phyloP scores from a whole-genome alignment of 1,284 basidiomycete genomes.

The Amylostereum areolatum region DNA sequence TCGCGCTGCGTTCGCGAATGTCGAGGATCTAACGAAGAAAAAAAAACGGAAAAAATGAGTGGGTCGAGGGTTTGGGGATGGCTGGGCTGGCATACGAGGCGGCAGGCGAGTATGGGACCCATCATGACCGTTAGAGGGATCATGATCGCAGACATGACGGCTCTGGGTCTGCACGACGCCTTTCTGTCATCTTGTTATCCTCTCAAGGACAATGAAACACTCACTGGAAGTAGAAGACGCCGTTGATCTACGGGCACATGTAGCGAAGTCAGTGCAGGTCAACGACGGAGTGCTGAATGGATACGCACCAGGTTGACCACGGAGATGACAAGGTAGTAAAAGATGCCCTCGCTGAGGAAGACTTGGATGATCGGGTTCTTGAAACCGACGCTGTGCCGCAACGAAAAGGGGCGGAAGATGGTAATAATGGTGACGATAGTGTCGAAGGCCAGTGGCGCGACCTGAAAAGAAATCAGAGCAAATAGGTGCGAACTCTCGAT shows the following conservation, averaged over 20 bases:
- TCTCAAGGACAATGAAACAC: background rate
- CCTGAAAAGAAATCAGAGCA: background rate
- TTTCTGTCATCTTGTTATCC: background rate
- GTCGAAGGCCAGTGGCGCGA: background rate
- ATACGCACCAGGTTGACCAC: background rate
- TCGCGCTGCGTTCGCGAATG: conserved; percentile 67
- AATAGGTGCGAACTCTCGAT: background rate
- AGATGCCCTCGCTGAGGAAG: background rate
- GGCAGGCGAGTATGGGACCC: background rate
- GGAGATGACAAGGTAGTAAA: background rate
- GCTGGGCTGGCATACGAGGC: background rate
- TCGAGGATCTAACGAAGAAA: conserved; percentile 55
- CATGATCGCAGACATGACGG: background rate
- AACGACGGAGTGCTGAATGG: background rate
- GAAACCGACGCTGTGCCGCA: background rate
- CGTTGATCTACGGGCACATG: background rate
- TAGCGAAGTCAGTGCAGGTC: background rate
- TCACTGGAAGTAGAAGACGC: background rate
- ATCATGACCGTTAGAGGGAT: background rate
- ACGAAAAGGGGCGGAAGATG: background rate
- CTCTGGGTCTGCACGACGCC: background rate
- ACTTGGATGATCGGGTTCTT: background rate
- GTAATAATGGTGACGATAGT: background rate
- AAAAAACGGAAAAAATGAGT: no score
- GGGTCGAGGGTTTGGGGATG: background rate